Evolutionary conservation across 139 green algal genomes (phyloP), one percentile per base, ranked within the genome.

Genomic region (Chlorella sp.): DNA sequence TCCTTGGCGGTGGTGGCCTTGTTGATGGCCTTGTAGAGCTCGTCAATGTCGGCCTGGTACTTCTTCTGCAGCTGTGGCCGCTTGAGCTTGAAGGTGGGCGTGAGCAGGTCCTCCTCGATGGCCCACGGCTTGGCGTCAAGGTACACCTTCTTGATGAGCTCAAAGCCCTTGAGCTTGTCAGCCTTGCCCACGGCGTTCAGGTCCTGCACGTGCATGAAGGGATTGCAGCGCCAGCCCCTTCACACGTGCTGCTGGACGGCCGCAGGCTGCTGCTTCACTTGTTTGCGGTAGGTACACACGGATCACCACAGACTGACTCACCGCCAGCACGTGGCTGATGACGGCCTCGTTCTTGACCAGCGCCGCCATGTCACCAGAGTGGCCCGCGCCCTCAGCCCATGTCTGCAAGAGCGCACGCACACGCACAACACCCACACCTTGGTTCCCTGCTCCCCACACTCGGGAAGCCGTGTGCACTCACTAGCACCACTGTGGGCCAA

Each of bases 31-130:
- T 49, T 60, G 49, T 77, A 82, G 71, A 82, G 78, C 29, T 10
- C 72, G 49, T 82, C 77, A 34, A 82, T 75, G 10, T 73, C 20
- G n/a, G 29, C 29, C 77, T 82, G 77, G 60, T 78, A 82, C 72
- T 78, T 82, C 35, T 55, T 55, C 42, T 55, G 42, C 42, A 55
- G 42, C 62, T 85, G 74, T 22, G 79, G 70, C 30, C 84, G 74
- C 76, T 92, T 93, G 35, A 90, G 81, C 69, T 98, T 98, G 78
- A 98, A 95, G 22, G 93, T 97, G 36, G 95, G 95, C 17, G 88
- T 91, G 20, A 91, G 87, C 64, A 93, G 68, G 35, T 79, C 86
- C 73, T 98, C 97, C 66, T 99, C 95, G 3, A 49, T 17, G 42
- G 10, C 17, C 10, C 10, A 55, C 10, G 42, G 42, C 42, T 87